A percentile compares a stretch with the other conserved stretches of the same genome.
Evolutionary conservation across 2,329 filamentous ascomycete species (phyloP).

Genomic region (Phoma herbarum): DNA sequence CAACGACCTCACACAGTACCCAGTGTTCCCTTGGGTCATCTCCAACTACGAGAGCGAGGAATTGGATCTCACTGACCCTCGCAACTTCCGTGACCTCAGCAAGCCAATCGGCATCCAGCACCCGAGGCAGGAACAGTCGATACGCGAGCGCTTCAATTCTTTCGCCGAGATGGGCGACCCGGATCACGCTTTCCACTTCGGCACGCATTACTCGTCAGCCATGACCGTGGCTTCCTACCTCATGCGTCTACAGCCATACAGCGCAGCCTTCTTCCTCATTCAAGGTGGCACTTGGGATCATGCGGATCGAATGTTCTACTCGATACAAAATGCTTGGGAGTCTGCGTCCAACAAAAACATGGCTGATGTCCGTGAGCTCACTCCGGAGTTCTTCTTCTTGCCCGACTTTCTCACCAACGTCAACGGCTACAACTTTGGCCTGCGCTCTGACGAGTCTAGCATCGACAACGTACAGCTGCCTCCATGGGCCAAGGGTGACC

Average conservation of each 20-base stretch:
- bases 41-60: slow-evolving; percentile 96
- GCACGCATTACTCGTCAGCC: slow-evolving; percentile 97
- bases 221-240: slow-evolving; percentile 99
- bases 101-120: slow-evolving; percentile 98
- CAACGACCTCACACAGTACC: slow-evolving; percentile 97
- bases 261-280: slow-evolving; percentile 91
- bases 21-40: slow-evolving; percentile 96
- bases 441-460: slow-evolving; percentile 78
- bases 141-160: slow-evolving; percentile 83
- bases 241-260: slow-evolving; percentile 93
- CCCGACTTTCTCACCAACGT: slow-evolving; percentile 95
- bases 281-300: slow-evolving; percentile 98
- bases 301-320: slow-evolving; percentile 93
- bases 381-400: slow-evolving; percentile 96
- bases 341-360: slow-evolving; percentile 91
- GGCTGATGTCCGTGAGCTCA: slow-evolving; percentile 92
- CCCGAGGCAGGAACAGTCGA: slow-evolving; percentile 76
- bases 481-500: slow-evolving; percentile 95
- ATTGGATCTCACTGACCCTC: slow-evolving; percentile 83
- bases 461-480: slow-evolving; percentile 91
- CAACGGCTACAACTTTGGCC: slow-evolving; percentile 93
- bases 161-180: slow-evolving; percentile 90
- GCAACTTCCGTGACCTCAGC: slow-evolving; percentile 86
- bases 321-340: slow-evolving; percentile 87
- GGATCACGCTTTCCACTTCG: slow-evolving; percentile 87